Conservation (phyloP, 805 yeast genomes). For the Zygoascus flipseniorum region DNA sequence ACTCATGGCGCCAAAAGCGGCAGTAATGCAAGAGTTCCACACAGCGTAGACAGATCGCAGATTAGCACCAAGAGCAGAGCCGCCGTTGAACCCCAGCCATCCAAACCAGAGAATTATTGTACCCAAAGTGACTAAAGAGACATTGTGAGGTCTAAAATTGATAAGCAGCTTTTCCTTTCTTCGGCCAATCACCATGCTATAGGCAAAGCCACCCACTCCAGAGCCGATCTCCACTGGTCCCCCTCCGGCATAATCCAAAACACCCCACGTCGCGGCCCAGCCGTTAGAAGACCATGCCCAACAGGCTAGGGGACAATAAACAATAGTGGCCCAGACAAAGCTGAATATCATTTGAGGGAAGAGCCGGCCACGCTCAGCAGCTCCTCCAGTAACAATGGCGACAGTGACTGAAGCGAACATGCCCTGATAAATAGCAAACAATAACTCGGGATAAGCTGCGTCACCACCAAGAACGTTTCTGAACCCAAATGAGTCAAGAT, state of each 20-base stretch:
- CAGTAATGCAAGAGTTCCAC: conserved; percentile 85
- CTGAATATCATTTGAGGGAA: conserved; percentile 75
- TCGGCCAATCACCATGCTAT: conserved; percentile 44
- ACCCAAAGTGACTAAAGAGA: conserved; percentile 82
- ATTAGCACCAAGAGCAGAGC: conserved; percentile 75
- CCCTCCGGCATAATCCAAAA: conserved; percentile 94
- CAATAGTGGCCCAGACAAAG: conserved; percentile 84
- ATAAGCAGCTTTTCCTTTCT: conserved; percentile 67
- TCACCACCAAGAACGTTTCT: conserved; percentile 51
- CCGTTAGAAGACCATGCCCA: conserved; percentile 95
- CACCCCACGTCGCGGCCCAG: conserved; percentile 92
- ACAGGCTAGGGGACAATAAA: conserved; percentile 88
- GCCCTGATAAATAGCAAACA: conserved; percentile 80
- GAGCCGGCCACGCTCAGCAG: conserved; percentile 87
- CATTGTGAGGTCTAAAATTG: conserved; percentile 92
- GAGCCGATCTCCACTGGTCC: conserved; percentile 93
- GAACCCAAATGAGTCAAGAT: conserved; percentile 74
- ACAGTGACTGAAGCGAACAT: conserved; percentile 88
- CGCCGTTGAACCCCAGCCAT: conserved; percentile 94
- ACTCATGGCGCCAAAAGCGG: conserved; percentile 81
- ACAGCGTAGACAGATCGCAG: conserved; percentile 81
- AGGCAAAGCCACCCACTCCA: conserved; percentile 83
- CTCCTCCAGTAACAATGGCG: conserved; percentile 86
- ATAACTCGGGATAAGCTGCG: conserved; percentile 62
- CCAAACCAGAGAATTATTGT: conserved; percentile 86